Evolutionary conservation across 1,284 basidiomycete species (phyloP).

Genomic region (Sporisorium scitamineum): DNA sequence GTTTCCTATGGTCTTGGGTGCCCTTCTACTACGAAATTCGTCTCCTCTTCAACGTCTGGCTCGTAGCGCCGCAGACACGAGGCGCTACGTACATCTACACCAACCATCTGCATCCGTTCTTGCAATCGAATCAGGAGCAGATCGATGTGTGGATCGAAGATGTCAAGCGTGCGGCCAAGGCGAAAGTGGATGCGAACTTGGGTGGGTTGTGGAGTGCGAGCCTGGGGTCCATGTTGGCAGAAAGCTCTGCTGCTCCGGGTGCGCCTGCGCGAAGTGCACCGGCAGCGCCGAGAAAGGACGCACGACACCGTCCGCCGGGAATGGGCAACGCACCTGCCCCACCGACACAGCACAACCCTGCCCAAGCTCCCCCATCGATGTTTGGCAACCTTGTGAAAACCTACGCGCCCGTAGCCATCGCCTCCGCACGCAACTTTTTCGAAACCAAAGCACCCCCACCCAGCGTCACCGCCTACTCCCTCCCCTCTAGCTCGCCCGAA

Average conservation of each 20-base stretch:
- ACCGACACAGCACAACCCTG: conserved; percentile 46
- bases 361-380: conserved; percentile 27
- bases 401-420: conserved; percentile 44
- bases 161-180: conserved; percentile 31
- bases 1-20: conserved; percentile 64
- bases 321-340: conserved; percentile 9
- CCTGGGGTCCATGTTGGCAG: too few species aligned
- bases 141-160: conserved; percentile 80
- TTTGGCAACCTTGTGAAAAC: conserved; percentile 40
- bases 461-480: conserved; percentile 21
- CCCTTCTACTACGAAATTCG: conserved; percentile 61
- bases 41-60: conserved; percentile 63
- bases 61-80: conserved; percentile 63
- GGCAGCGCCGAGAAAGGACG: conserved; percentile 9
- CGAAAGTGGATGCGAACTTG: conserved; percentile 13
- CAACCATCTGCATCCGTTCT: conserved; percentile 81
- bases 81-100: conserved; percentile 84
- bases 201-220: conserved; percentile 26
- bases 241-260: too few species aligned
- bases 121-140: conserved; percentile 79
- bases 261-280: not conserved
- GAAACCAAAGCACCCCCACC: conserved; percentile 29
- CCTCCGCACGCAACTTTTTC: conserved; percentile 26
- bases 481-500: conserved; percentile 13
- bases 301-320: conserved; percentile 26